Percentiles rank a stretch among this genome's conserved stretches.
phyloP scores from a whole-genome alignment of 495 filamentous ascomycete species.

The Darksidea phi region DNA sequence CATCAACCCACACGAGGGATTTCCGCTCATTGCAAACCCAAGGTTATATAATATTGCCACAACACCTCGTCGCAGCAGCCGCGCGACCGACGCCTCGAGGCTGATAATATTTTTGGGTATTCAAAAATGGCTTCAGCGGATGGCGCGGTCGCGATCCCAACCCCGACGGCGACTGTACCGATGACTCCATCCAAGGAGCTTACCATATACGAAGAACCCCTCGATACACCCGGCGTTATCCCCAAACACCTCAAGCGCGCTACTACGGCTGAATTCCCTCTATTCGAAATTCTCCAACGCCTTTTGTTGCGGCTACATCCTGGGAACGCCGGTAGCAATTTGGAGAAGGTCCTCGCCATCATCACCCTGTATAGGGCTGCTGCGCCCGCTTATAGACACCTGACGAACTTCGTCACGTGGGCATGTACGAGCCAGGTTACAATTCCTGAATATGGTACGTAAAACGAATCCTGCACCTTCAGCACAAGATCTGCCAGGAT shows the following conservation, averaged over 20 bases:
- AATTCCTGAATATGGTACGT: slow-evolving; percentile 9
- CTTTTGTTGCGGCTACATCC: slow-evolving; percentile 1
- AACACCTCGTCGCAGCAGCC: no score
- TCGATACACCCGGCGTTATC: slow-evolving; percentile 8
- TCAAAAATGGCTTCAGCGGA: no score
- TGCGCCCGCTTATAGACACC: neutral
- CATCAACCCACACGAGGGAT: no score
- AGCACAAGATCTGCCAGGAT: no score
- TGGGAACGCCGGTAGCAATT: neutral
- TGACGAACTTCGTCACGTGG: neutral
- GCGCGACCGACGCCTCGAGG: no score
- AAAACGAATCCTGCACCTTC: no score
- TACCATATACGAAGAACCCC: neutral
- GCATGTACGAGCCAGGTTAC: slow-evolving; percentile 4
- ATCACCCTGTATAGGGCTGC: slow-evolving; percentile 9
- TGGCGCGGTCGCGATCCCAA: no score
- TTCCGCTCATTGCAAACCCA: no score
- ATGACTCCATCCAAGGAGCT: neutral
- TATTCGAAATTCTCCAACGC: slow-evolving; percentile 19
- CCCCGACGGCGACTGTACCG: no score
- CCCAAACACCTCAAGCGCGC: slow-evolving; percentile 9
- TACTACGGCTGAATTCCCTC: neutral
- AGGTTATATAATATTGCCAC: no score
- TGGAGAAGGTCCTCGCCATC: slow-evolving; percentile 1
- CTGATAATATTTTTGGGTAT: no score